phyloP scores from a whole-genome alignment of 371 early-diverging fungal genomes.

The Racocetra persica region DNA sequence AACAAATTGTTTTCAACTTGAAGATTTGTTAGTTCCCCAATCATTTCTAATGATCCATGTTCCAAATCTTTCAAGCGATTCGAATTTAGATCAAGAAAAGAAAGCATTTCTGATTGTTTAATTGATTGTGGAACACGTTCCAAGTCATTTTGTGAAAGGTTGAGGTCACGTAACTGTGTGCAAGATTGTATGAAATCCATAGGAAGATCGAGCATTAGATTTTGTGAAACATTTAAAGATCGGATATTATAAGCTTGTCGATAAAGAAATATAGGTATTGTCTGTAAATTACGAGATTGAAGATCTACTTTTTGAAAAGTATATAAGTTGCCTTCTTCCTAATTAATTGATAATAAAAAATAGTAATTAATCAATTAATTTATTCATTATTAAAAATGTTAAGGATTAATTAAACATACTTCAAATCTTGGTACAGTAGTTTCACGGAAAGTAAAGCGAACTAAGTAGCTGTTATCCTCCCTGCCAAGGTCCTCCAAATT shows the following conservation, averaged over 20 bases:
- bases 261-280: conserved; percentile 78
- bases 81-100: conserved; percentile 75
- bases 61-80: conserved; percentile 74
- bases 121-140: conserved; percentile 66
- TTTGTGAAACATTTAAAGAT: conserved; percentile 78
- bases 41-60: conserved; percentile 62
- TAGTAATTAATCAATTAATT: not conserved
- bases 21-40: conserved; percentile 64
- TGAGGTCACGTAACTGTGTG: conserved; percentile 66
- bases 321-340: conserved; percentile 50
- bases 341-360: not conserved
- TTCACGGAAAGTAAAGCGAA: conserved; percentile 78
- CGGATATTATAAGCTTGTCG: conserved; percentile 67
- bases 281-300: conserved; percentile 67
- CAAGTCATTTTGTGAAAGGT: conserved; percentile 74
- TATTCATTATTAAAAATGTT: not conserved
- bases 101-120: conserved; percentile 62
- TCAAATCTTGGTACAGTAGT: conserved; percentile 60
- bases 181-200: conserved; percentile 80
- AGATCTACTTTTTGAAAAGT: conserved; percentile 67
- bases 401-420: conserved; percentile 37
- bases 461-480: conserved; percentile 86
- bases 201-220: conserved; percentile 72
- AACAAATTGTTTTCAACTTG: conserved; percentile 79
- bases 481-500: conserved; percentile 77